Conservation (phyloP, 371 early-diverging fungal species). For the Rhizopus arrhizus region DNA sequence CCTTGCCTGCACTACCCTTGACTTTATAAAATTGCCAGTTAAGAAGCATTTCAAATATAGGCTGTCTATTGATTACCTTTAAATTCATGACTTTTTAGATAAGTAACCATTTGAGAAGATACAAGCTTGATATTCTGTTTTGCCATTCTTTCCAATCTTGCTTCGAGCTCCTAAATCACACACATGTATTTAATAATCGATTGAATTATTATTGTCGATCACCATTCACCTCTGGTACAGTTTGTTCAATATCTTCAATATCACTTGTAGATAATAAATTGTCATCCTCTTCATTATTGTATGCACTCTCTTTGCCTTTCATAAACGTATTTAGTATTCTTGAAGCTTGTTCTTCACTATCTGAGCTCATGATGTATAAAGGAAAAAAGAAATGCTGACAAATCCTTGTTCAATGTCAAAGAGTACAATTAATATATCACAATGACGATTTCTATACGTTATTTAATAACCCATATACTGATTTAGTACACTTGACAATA, state of each 20-base stretch:
- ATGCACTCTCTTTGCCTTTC: not conserved
- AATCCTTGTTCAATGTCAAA: no score
- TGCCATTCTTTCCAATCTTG: constrained; percentile 8
- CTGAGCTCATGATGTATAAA: not conserved
- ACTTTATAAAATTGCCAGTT: constrained; percentile 4
- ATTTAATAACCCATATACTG: not conserved
- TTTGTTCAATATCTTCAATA: constrained; percentile 2
- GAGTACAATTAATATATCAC: no score
- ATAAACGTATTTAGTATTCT: not conserved
- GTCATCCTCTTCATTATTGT: not conserved
- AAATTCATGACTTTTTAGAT: constrained; percentile 15
- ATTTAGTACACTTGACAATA: no score
- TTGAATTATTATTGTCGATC: not conserved
- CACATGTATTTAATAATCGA: not conserved
- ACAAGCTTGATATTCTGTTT: constrained; percentile 14
- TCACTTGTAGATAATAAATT: not conserved
- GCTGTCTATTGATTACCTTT: constrained; percentile 9
- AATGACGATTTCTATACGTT: no score
- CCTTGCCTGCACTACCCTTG: constrained; percentile 25
- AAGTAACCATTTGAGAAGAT: constrained; percentile 11
- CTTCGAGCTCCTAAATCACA: not conserved
- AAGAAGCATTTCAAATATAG: not conserved
- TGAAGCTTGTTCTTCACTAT: not conserved
- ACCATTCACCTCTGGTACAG: not conserved
- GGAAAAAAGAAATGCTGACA: not conserved